Conservation (phyloP, 768 basidiomycete species). For the Naganishia randhawae region DNA sequence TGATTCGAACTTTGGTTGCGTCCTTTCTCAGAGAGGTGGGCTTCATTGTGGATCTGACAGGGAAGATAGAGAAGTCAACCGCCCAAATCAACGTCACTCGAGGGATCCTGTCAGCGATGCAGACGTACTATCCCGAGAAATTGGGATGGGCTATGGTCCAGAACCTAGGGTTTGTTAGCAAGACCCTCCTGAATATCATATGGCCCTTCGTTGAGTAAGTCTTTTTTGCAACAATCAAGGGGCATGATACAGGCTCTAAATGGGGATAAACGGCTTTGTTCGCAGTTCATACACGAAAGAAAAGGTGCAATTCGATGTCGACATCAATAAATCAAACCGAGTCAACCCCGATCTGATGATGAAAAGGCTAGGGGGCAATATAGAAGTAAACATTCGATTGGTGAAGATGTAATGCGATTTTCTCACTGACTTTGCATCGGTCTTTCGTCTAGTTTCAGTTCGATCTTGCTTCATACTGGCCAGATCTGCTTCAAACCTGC, state of each 20-base stretch:
- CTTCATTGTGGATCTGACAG: slow-evolving; percentile 44
- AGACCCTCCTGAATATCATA: slow-evolving; percentile 44
- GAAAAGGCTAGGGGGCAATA: slow-evolving; percentile 10
- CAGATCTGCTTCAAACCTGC: slow-evolving; percentile 15
- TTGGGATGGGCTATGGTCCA: slow-evolving; percentile 38
- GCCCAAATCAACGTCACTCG: slow-evolving; percentile 36
- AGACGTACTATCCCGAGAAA: slow-evolving; percentile 46
- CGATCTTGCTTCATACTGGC: slow-evolving; percentile 16
- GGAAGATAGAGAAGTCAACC: slow-evolving; percentile 34
- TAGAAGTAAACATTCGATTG: not conserved
- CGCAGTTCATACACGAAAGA: slow-evolving; percentile 12
- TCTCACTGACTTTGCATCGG: not conserved
- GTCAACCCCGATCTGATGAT: slow-evolving; percentile 11
- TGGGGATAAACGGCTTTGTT: not conserved
- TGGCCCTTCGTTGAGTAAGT: slow-evolving; percentile 50
- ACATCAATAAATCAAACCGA: slow-evolving; percentile 1
- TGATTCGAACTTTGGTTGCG: not conserved
- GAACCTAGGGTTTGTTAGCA: slow-evolving; percentile 43
- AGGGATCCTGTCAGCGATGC: slow-evolving; percentile 33
- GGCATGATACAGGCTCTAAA: too few species aligned
- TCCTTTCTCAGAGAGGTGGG: slow-evolving; percentile 29
- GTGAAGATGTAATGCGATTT: too few species aligned
- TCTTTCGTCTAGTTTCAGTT: not conserved
- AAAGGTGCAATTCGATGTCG: slow-evolving; percentile 14
- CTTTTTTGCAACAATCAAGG: not conserved